Base-by-base conservation (phyloP, 331 rosid species). In the Erythrophleum ivorense region DNA sequence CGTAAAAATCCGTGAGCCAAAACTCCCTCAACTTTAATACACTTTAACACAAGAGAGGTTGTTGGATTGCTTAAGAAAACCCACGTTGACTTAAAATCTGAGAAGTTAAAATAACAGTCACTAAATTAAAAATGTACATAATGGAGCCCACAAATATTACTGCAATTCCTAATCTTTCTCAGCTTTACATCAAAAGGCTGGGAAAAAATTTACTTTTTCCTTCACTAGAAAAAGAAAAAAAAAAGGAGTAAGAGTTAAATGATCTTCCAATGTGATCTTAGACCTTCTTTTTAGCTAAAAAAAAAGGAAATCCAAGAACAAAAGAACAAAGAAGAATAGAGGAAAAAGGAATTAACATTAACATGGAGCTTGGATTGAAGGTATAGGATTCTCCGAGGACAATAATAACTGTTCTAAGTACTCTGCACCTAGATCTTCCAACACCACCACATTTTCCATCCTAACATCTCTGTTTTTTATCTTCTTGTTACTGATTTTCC, bases 361-460 rank as follows among this genome's bases (percentile, higher is more conserved):
- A 46, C 41, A 18, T 9, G 31, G 4, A 63, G 67, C 38, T 16
- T 9, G 43, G 24, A 36, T 79, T 81, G 54, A 43, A 50, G 18
- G 10, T 50, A 0, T 11, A 18, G 24, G 50, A 64, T 36, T 77
- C 76, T 84, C 84, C 9, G 89, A 85, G 13, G 84, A 87, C 38
- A 69, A 76, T 21, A 91, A 16, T 8, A 89, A 73, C 73, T 85
- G 87, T 87, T 89, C 90, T 73, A 91, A 87, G 75, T 91, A 89
- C 57, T 91, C 94, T 6, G 88, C 45, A 3, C 94, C 94, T 6
- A 91, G 84, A 83, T 91, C 94, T 78, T 89, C 94, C 7, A 89
- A 87, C 24, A 87, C 94, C 77, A 91, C 85, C 76, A 85, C 84
- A 80, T 84, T 88, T 2, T 87, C 86, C 3, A 85, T 78, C 83